Conservation (phyloP, 176 grass and related monocot genomes). For the Saccharum officinarum region DNA sequence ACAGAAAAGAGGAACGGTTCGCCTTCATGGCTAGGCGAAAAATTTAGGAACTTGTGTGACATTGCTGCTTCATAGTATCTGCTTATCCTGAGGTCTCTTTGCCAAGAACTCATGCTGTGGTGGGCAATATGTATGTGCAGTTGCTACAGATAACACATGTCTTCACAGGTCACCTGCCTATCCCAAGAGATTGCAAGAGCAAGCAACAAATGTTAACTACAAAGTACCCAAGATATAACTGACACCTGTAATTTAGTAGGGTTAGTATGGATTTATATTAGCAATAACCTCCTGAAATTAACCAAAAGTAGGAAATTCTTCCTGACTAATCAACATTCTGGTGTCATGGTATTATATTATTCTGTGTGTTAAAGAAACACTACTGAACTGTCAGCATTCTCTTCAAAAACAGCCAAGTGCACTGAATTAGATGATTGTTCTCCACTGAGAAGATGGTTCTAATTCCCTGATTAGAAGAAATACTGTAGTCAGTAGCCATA, state of each 20-base stretch:
- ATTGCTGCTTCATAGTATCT: background rate
- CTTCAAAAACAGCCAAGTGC: background rate
- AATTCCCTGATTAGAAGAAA: background rate
- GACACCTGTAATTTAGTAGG: background rate
- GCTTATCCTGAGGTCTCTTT: background rate
- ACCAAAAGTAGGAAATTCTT: slow-evolving; percentile 7
- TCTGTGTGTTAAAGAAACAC: background rate
- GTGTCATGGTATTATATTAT: background rate
- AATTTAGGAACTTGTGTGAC: background rate
- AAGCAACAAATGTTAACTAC: background rate
- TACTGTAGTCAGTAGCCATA: background rate
- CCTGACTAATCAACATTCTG: background rate
- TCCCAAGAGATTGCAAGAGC: background rate
- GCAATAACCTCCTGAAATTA: background rate
- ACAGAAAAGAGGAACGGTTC: background rate
- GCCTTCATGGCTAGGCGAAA: background rate
- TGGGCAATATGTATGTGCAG: background rate
- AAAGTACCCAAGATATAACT: slow-evolving; percentile 21
- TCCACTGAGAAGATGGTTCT: background rate
- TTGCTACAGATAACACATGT: background rate
- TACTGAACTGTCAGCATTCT: slow-evolving; percentile 22
- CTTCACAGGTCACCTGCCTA: background rate
- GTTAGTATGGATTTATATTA: background rate
- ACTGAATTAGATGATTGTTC: background rate
- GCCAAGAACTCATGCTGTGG: background rate